A percentile compares a stretch with the other conserved stretches of the same genome.
Evolutionary conservation across 1,284 basidiomycete species (phyloP).

Genomic region (Grifola frondosa): DNA sequence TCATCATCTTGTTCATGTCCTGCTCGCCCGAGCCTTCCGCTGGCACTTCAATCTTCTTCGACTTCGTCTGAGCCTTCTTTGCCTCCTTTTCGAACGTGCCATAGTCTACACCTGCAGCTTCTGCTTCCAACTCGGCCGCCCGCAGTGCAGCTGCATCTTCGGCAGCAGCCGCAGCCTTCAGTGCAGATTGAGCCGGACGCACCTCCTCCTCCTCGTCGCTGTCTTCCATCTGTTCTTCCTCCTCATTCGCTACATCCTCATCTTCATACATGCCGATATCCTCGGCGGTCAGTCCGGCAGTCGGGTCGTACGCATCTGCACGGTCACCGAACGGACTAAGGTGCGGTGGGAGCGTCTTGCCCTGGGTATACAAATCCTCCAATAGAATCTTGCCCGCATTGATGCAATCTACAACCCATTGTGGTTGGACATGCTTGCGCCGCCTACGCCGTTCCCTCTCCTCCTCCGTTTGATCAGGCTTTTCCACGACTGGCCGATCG

Average conservation of each 20-base stretch:
- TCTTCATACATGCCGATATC: constrained; percentile 35
- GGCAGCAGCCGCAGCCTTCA: constrained; percentile 55
- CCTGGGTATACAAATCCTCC: constrained; percentile 87
- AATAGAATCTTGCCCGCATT: constrained; percentile 85
- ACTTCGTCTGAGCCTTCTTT: constrained; percentile 63
- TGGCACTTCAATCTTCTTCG: constrained; percentile 33
- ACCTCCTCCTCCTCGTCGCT: constrained; percentile 44
- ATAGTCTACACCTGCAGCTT: constrained; percentile 85
- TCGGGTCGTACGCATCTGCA: constrained; percentile 76
- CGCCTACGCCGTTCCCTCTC: constrained; percentile 64
- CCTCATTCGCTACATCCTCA: constrained; percentile 33
- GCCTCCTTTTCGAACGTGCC: constrained; percentile 82
- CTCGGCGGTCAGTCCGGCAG: constrained; percentile 38
- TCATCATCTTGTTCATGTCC: constrained; percentile 98
- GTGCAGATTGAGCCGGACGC: constrained; percentile 39
- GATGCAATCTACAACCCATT: constrained; percentile 97
- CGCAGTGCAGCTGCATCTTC: constrained; percentile 73
- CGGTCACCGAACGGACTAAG: constrained; percentile 92
- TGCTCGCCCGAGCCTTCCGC: constrained; percentile 57
- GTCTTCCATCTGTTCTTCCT: constrained; percentile 33
- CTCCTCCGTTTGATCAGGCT: constrained; percentile 50
- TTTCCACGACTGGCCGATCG: constrained; percentile 76
- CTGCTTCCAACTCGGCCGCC: constrained; percentile 91
- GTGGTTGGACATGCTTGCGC: constrained; percentile 93
- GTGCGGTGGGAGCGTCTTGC: constrained; percentile 89